phyloP scores from a whole-genome alignment of 257 asterid species.

The Solanum piurae region DNA sequence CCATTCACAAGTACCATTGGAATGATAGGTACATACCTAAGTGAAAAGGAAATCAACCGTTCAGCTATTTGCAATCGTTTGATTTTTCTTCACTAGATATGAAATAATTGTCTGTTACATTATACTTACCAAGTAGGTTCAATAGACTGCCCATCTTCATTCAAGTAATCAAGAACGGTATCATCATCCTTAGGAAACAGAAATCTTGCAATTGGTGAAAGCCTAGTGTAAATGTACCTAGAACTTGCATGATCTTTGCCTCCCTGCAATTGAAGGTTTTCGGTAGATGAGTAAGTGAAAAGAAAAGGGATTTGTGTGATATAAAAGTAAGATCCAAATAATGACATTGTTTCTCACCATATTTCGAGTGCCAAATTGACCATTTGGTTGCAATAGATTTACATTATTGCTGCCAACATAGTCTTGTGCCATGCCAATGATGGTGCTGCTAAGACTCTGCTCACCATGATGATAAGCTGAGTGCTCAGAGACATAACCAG shows the following conservation, averaged over 20 bases:
- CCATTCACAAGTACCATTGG: conserved; percentile 94
- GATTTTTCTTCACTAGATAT: neutral
- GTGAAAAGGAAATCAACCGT: conserved; percentile 3
- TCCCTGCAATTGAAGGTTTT: conserved; percentile 44
- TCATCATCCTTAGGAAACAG: conserved; percentile 91
- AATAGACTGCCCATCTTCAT: conserved; percentile 88
- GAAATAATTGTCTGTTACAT: neutral
- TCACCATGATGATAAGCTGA: conserved; percentile 99
- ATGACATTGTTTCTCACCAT: conserved; percentile 34
- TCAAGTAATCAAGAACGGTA: conserved; percentile 60
- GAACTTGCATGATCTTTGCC: conserved; percentile 99
- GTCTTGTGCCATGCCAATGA: conserved; percentile 96
- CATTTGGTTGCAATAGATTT: conserved; percentile 82
- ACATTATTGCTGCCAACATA: conserved; percentile 92
- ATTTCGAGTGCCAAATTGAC: conserved; percentile 92
- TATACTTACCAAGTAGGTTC: conserved; percentile 80
- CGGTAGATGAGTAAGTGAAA: neutral
- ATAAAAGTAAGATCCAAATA: neutral
- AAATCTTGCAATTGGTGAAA: conserved; percentile 56
- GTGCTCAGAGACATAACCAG: conserved; percentile 97
- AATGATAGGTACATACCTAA: conserved; percentile 79
- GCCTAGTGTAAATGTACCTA: conserved; percentile 69
- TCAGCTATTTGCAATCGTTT: neutral
- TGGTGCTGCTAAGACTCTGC: conserved; percentile 86
- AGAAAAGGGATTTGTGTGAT: neutral